Evolutionary conservation across 2,329 filamentous ascomycete species (phyloP).

Genomic region (Venturia nashicola): DNA sequence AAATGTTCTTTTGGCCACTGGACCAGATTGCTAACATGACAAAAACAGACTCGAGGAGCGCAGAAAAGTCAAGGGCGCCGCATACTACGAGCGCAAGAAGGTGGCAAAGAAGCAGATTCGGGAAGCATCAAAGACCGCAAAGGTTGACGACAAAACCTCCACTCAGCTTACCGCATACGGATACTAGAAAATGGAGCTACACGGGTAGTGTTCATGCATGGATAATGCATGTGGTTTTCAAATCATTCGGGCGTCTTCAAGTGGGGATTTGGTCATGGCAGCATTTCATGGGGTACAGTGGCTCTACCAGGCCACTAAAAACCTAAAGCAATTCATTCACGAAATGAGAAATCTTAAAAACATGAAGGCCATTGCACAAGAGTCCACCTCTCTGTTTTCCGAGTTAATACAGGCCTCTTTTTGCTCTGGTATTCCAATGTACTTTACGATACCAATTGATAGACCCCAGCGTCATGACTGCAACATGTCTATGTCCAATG

Average conservation of each 20-base stretch:
- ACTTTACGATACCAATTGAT: slow-evolving; percentile 4
- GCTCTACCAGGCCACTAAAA: background rate
- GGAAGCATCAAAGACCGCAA: slow-evolving; percentile 86
- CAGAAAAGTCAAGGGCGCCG: slow-evolving; percentile 97
- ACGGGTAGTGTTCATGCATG: background rate
- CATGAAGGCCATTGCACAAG: background rate
- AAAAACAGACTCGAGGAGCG: slow-evolving; percentile 82
- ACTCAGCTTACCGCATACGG: slow-evolving; percentile 80
- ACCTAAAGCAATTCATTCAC: slow-evolving; percentile 4
- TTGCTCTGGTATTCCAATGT: background rate
- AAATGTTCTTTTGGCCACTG: background rate
- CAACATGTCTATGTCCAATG: background rate
- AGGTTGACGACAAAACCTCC: slow-evolving; percentile 75
- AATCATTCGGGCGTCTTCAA: slow-evolving; percentile 5
- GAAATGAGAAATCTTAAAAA: background rate
- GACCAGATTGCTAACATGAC: slow-evolving; percentile 14
- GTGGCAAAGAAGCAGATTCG: slow-evolving; percentile 77
- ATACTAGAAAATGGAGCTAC: slow-evolving; percentile 51
- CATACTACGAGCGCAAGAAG: slow-evolving; percentile 99
- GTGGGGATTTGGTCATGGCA: slow-evolving; percentile 5
- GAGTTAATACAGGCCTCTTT: background rate
- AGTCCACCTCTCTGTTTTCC: background rate
- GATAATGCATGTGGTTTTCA: background rate
- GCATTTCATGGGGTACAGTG: slow-evolving; percentile 2
- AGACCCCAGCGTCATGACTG: background rate